Percentiles rank a stretch among this genome's conserved stretches.
These are phyloP conservation scores for Cladosporium austrohemisphaericum DNA, from an alignment of 2,329 filamentous ascomycete species.

Conservation along the genomic window DNA sequence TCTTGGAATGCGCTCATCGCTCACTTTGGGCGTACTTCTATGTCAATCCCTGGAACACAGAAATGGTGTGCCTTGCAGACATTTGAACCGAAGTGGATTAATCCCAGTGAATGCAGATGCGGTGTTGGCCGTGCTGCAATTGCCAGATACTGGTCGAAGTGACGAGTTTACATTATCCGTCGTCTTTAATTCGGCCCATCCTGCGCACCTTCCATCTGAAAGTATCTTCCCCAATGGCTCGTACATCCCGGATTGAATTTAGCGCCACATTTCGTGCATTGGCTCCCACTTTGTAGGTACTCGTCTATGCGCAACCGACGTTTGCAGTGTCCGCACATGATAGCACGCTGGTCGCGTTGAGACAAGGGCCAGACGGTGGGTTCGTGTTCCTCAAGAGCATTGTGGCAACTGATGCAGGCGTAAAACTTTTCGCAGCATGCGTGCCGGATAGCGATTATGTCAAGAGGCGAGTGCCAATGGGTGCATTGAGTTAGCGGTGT, in stretches of 20 bases:
- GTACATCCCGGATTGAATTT: conserved; percentile 1
- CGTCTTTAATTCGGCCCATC: no score
- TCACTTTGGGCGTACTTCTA: no score
- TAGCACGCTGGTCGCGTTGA: not conserved
- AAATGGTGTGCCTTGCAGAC: no score
- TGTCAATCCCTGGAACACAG: no score
- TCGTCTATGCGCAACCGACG: not conserved
- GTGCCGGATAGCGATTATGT: conserved; percentile 9
- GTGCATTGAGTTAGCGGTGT: not conserved
- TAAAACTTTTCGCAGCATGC: conserved; percentile 6
- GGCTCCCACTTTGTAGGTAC: conserved; percentile 1
- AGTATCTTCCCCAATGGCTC: conserved; percentile 4
- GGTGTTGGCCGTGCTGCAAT: no score
- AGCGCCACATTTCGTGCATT: not conserved
- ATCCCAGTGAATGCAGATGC: no score
- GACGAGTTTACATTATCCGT: no score
- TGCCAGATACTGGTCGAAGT: no score
- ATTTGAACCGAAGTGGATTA: no score
- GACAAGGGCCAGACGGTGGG: not conserved
- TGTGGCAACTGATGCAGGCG: conserved; percentile 10
- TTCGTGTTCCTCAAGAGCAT: not conserved
- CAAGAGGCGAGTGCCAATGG: conserved; percentile 6
- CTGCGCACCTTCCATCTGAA: conserved; percentile 3
- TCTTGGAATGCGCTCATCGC: no score
- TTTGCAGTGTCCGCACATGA: not conserved